Base-by-base conservation (phyloP, 768 basidiomycete species). In the Boletus sp. region DNA sequence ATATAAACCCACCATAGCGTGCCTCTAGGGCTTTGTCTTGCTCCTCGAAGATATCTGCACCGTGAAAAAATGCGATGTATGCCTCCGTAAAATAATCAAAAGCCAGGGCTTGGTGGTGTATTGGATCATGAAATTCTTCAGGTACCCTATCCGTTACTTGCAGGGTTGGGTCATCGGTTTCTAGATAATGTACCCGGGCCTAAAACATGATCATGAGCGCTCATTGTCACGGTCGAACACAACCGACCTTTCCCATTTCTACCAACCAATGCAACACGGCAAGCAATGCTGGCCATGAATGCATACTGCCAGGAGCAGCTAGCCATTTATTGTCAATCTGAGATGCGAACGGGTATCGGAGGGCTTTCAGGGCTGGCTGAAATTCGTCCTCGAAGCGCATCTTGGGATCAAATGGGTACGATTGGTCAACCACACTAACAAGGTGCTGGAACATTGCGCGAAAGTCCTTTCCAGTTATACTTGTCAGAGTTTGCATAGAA, bases 181-280 rank as follows among this genome's bases (percentile, higher is more conserved):
- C 74, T 44, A 87, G 64, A 60, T 88, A 87, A 45, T 74, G 59
- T 39, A 72, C 51, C 43, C 67, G 64, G 45, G 63, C 71, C 71
- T 74, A 43, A 29, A 14, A n/a, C n/a, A 40, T 39, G 50, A 41
- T 44, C 46, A 14, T 54, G 23, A 1, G 14, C 19, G 13, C 21
- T 7, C 17, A 47, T 37, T 19, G 33, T 19, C 37, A 49, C 0
- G n/a, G 54, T 48, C 11, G 30, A 53, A 48, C 23, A 21, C 6
- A n/a, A 67, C 77, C 27, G 62, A 95, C 96, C 74, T 87, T 88
- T 63, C 88, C 87, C 59, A 91, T 70, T 62, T 91, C 87, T 8
- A 90, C 90, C 14, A 99, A 74, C 97, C 97, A 99, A 70, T 95
- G 89, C 33, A 98, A 68, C 64, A 90, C 88, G 21, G 90, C 96